phyloP scores from a whole-genome alignment of 2,329 filamentous ascomycete genomes.

The Esteya vermicola region DNA sequence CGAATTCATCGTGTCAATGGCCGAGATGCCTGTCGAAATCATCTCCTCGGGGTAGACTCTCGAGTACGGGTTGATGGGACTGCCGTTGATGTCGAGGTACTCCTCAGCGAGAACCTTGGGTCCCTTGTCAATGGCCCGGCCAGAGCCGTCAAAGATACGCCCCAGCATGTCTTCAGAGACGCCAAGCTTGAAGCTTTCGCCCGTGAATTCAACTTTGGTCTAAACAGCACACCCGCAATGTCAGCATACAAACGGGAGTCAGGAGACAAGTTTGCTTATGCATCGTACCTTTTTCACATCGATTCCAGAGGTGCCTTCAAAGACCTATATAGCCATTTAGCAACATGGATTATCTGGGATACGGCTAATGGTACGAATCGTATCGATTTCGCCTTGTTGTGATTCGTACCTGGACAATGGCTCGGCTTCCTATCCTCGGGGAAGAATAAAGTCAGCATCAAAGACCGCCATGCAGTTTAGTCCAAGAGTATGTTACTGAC shows the following conservation, averaged over 20 bases:
- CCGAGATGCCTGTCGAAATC: slow-evolving; percentile 98
- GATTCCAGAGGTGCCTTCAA: slow-evolving; percentile 92
- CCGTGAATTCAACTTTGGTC: slow-evolving; percentile 96
- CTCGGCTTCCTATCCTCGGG: slow-evolving; percentile 61
- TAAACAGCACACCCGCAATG: slow-evolving; percentile 19
- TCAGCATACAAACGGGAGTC: background rate
- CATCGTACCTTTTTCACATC: slow-evolving; percentile 88
- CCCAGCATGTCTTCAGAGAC: slow-evolving; percentile 99
- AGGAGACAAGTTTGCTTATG: background rate
- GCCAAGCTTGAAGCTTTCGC: slow-evolving; percentile 93
- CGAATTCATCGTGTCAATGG: slow-evolving; percentile 96
- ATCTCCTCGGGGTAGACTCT: slow-evolving; percentile 99
- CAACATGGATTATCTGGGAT: too few relatives aligned
- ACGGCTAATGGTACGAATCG: too few relatives aligned
- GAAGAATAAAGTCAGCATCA: slow-evolving; percentile 2
- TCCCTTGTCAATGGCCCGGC: slow-evolving; percentile 95
- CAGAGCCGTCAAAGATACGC: slow-evolving; percentile 96
- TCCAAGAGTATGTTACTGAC: slow-evolving; percentile 28
- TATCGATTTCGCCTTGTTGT: background rate
- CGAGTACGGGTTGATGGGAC: slow-evolving; percentile 95
- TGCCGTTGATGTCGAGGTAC: slow-evolving; percentile 97
- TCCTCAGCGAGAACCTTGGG: slow-evolving; percentile 97
- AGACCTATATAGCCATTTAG: slow-evolving; percentile 51
- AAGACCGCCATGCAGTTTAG: too few relatives aligned
- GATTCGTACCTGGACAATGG: slow-evolving; percentile 71